These are phyloP conservation scores for Sinapis alba DNA, from an alignment of 441 rosid species.

Conservation along the genomic window DNA sequence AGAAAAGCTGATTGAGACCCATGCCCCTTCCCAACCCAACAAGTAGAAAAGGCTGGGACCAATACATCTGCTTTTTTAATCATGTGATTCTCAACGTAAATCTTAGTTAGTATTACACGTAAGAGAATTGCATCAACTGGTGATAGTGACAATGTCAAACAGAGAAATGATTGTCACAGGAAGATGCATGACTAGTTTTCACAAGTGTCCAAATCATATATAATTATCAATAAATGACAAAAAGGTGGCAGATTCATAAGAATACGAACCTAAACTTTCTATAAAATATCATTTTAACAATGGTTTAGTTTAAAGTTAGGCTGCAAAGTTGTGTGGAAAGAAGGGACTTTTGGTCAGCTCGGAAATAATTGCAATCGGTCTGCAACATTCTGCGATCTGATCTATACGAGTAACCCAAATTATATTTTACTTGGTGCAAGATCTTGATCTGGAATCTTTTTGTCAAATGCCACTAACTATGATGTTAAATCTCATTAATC, in stretches of 20 bases:
- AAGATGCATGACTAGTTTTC: constrained; percentile 1
- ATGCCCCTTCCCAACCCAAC: constrained; percentile 31
- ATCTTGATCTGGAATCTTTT: constrained; percentile 38
- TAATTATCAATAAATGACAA: neutral
- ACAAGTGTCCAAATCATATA: neutral
- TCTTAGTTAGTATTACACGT: neutral
- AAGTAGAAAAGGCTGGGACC: neutral
- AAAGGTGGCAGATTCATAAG: neutral
- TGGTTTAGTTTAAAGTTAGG: neutral
- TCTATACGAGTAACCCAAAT: neutral
- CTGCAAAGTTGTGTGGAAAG: neutral
- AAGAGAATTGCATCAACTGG: neutral
- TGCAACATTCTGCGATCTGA: constrained; percentile 29
- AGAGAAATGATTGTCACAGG: neutral
- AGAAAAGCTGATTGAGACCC: constrained; percentile 36
- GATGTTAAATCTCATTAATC: neutral
- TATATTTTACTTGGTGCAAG: constrained; percentile 23
- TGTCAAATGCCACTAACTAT: constrained; percentile 28
- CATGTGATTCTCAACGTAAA: neutral
- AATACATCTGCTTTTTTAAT: neutral
- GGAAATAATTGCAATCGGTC: constrained; percentile 24
- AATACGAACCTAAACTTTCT: neutral
- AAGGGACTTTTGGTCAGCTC: constrained; percentile 17
- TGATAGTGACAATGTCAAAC: neutral
- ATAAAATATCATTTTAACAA: neutral